A percentile compares a stretch with the other conserved stretches of the same genome.
Conservation (phyloP, 1,284 basidiomycete species). For the Ceratobasidium sp. region DNA sequence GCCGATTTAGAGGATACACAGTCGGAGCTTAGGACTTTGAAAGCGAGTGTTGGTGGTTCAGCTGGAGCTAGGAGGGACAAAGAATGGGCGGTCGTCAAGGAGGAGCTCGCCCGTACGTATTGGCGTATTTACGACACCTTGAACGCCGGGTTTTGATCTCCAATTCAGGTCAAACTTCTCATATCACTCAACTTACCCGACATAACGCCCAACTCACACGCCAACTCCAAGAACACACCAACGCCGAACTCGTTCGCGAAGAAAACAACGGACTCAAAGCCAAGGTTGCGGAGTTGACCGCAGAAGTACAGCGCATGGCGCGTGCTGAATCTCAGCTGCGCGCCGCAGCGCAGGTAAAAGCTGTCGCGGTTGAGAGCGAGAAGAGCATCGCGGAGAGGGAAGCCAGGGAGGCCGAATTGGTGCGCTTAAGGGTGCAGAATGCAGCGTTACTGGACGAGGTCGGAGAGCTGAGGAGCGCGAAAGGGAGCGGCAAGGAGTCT, state of each 20-base stretch:
- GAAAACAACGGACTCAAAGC: slow-evolving; percentile 71
- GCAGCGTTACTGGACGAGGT: slow-evolving; percentile 69
- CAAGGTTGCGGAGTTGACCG: slow-evolving; percentile 20
- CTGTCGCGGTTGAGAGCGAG: slow-evolving; percentile 57
- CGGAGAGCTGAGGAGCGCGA: slow-evolving; percentile 54
- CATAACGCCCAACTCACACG: slow-evolving; percentile 43
- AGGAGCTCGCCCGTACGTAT: slow-evolving; percentile 42
- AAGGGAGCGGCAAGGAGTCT: slow-evolving; percentile 62
- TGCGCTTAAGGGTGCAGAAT: slow-evolving; percentile 72
- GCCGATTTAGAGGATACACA: slow-evolving; percentile 11
- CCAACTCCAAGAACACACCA: slow-evolving; percentile 37
- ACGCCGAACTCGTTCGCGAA: slow-evolving; percentile 77
- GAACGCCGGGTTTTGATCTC: neutral
- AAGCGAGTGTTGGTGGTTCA: slow-evolving; percentile 65
- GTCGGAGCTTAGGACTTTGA: slow-evolving; percentile 12
- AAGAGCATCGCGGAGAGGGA: slow-evolving; percentile 67
- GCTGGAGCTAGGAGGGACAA: slow-evolving; percentile 65
- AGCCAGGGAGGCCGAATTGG: slow-evolving; percentile 69
- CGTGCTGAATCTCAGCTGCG: slow-evolving; percentile 33
- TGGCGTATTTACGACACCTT: too few species aligned
- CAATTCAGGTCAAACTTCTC: slow-evolving; percentile 32
- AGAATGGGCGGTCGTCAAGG: slow-evolving; percentile 41
- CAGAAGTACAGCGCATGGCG: slow-evolving; percentile 41
- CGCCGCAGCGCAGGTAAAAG: neutral
- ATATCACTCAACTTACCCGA: slow-evolving; percentile 39